Conservation (phyloP, 2,329 filamentous ascomycete genomes). For the Herpotrichia juniperi region DNA sequence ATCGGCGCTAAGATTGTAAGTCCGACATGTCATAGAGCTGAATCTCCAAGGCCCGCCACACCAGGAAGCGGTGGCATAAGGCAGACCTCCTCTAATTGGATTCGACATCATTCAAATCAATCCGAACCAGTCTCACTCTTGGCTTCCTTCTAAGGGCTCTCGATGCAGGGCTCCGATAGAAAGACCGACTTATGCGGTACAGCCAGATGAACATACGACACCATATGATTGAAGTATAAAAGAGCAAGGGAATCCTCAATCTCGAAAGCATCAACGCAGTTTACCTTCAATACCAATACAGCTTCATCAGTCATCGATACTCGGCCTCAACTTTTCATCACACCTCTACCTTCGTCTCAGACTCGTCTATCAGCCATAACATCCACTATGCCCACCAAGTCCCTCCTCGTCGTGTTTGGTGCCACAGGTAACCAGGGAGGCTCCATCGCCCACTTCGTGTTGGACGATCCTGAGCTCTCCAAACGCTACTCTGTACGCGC, state of each 20-base stretch:
- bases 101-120: neutral
- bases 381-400: constrained; percentile 18
- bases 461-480: constrained; percentile 49
- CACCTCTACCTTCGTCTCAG: neutral
- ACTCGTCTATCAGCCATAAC: neutral
- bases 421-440: constrained; percentile 60
- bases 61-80: neutral
- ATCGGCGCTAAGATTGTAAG: neutral
- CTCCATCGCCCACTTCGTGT: constrained; percentile 56
- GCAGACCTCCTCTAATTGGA: neutral
- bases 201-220: neutral
- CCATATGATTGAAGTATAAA: neutral
- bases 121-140: neutral
- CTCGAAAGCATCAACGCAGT: neutral
- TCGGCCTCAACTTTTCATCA: neutral
- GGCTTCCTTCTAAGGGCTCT: neutral
- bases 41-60: neutral
- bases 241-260: neutral
- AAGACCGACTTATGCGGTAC: neutral
- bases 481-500: constrained; percentile 57
- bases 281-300: neutral
- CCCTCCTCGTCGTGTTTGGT: constrained; percentile 36
- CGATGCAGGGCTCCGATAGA: no score
- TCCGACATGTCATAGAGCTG: neutral
- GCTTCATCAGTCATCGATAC: neutral